Evolutionary conservation across 176 grass and related monocot species (phyloP).

Genomic region (Tuctoria greenei): DNA sequence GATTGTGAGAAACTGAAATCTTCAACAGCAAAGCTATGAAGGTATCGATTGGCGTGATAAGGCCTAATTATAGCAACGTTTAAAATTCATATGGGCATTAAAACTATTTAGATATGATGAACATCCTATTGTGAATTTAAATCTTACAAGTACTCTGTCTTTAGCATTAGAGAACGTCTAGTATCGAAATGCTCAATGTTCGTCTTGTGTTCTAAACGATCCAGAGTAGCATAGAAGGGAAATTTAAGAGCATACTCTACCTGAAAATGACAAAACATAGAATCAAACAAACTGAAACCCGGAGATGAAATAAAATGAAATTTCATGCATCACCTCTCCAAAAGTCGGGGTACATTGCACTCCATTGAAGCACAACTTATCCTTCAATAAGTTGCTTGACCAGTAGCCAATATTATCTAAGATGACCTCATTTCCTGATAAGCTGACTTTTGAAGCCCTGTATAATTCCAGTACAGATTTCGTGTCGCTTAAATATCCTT

Average conservation of each 20-base stretch:
- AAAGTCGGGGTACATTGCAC: not conserved
- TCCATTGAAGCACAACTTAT: slow-evolving; percentile 25
- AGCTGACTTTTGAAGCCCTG: slow-evolving; percentile 67
- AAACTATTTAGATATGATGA: not conserved
- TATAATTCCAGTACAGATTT: slow-evolving; percentile 61
- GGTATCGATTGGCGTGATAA: slow-evolving; percentile 24
- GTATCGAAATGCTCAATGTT: slow-evolving; percentile 70
- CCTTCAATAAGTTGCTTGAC: slow-evolving; percentile 50
- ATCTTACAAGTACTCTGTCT: slow-evolving; percentile 52
- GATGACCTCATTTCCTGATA: slow-evolving; percentile 41
- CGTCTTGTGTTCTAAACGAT: slow-evolving; percentile 72
- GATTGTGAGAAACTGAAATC: slow-evolving; percentile 60
- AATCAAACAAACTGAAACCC: not conserved
- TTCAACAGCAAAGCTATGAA: slow-evolving; percentile 43
- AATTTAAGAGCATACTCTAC: slow-evolving; percentile 59
- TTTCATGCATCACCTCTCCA: slow-evolving; percentile 48
- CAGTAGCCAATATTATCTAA: slow-evolving; percentile 56
- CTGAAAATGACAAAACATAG: slow-evolving; percentile 38
- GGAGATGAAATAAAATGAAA: not conserved
- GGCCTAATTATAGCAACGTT: slow-evolving; percentile 44
- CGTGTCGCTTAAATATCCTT: slow-evolving; percentile 56
- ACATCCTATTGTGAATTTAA: not conserved
- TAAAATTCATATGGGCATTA: not conserved
- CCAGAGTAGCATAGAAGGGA: slow-evolving; percentile 69
- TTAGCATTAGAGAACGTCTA: slow-evolving; percentile 38